Percentiles rank a stretch among this genome's conserved stretches.
These are phyloP conservation scores for Botrytis tulipae DNA, from an alignment of 2,329 filamentous ascomycete species.

Conservation along the genomic window DNA sequence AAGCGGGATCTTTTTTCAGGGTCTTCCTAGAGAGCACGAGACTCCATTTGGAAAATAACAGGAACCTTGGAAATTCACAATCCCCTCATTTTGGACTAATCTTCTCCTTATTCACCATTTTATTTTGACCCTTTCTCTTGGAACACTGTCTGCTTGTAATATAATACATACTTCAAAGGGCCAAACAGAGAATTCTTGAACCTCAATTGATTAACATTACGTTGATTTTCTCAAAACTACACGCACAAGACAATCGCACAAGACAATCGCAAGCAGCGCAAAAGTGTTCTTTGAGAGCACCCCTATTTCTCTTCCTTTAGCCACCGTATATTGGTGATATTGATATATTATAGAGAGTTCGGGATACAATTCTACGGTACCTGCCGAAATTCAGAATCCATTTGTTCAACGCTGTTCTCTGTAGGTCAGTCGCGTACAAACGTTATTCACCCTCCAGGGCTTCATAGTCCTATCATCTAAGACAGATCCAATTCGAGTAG, in stretches of 20 bases:
- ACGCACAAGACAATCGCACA: background rate
- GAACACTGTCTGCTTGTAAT: background rate
- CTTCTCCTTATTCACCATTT: background rate
- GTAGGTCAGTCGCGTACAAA: background rate
- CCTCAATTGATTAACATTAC: background rate
- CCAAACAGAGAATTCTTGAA: background rate
- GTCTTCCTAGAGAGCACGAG: conserved; percentile 7
- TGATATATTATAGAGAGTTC: background rate
- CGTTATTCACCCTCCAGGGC: background rate
- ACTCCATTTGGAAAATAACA: conserved; percentile 1
- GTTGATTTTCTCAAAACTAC: background rate
- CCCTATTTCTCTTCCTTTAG: background rate
- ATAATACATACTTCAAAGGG: background rate
- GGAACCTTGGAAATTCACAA: conserved; percentile 6
- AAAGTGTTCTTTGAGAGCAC: background rate
- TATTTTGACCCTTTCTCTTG: background rate
- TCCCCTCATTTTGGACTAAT: background rate
- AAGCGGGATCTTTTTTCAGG: conserved; percentile 6
- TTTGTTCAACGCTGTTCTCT: background rate
- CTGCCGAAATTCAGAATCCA: background rate
- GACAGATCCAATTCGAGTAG: background rate
- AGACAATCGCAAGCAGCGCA: background rate
- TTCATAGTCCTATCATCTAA: background rate
- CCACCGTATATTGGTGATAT: background rate
- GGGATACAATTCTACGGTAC: background rate